phyloP scores from a whole-genome alignment of 2,329 filamentous ascomycete species.

The Penicillium brasilianum region DNA sequence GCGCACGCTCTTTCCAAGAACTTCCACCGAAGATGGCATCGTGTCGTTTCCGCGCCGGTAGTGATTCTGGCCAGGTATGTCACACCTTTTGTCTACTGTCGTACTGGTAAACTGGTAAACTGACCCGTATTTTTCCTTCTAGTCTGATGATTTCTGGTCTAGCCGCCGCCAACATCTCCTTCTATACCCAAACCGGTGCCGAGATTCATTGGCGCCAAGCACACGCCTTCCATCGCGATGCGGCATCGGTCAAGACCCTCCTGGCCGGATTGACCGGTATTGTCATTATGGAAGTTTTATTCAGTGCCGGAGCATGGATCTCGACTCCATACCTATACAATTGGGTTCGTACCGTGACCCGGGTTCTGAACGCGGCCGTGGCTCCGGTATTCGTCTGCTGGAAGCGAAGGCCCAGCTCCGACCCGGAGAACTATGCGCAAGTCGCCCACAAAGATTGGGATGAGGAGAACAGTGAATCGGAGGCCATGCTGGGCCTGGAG shows the following conservation, averaged over 20 bases:
- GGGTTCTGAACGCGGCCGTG: conserved; percentile 2
- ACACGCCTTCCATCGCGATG: conserved; percentile 30
- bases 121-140: not conserved
- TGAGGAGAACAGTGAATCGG: conserved; percentile 14
- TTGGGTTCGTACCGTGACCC: conserved; percentile 8
- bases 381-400: conserved; percentile 7
- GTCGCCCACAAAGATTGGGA: conserved; percentile 24
- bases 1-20: conserved; percentile 19
- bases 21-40: conserved; percentile 20
- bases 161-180: conserved; percentile 33
- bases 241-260: conserved; percentile 30
- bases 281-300: conserved; percentile 27
- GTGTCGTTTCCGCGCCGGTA: conserved; percentile 14
- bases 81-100: no score
- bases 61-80: conserved; percentile 22
- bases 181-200: conserved; percentile 31
- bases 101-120: not conserved
- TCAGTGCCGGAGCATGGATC: conserved; percentile 23
- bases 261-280: conserved; percentile 30
- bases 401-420: conserved; percentile 9
- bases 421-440: conserved; percentile 18
- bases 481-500: conserved; percentile 9
- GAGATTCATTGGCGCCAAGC: conserved; percentile 38
- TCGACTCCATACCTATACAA: conserved; percentile 26
- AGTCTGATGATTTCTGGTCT: conserved; percentile 30